A percentile compares a stretch with the other conserved stretches of the same genome.
Conservation (phyloP, 2,329 filamentous ascomycete genomes). For the Penicillium sp. region DNA sequence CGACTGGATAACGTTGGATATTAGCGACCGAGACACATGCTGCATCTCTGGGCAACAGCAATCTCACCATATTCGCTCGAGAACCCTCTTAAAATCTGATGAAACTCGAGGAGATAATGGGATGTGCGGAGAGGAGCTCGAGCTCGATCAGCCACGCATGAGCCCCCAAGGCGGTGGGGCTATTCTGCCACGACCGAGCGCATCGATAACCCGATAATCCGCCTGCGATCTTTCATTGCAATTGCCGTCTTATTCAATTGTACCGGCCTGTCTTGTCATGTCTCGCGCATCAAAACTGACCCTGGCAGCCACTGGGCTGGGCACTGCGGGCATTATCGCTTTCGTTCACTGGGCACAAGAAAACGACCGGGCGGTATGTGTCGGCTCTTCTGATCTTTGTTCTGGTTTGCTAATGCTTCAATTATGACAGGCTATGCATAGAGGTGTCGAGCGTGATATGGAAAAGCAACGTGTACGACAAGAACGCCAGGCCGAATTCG, state of each 20-base stretch:
- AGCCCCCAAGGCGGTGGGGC: slow-evolving; percentile 30
- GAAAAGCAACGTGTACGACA: slow-evolving; percentile 86
- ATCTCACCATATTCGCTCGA: slow-evolving; percentile 28
- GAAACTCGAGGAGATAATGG: slow-evolving; percentile 6
- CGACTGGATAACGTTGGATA: slow-evolving; percentile 55
- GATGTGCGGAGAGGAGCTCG: slow-evolving; percentile 26
- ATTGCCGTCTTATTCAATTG: neutral
- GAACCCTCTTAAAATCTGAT: slow-evolving; percentile 8
- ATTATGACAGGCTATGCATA: slow-evolving; percentile 71
- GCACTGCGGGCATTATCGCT: slow-evolving; percentile 69
- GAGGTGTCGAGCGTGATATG: slow-evolving; percentile 88
- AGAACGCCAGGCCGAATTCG: slow-evolving; percentile 90
- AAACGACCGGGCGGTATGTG: slow-evolving; percentile 70
- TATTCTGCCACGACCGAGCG: slow-evolving; percentile 33
- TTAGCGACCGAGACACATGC: slow-evolving; percentile 1
- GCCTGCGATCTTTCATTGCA: neutral
- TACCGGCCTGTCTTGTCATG: slow-evolving; percentile 51
- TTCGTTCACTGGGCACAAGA: slow-evolving; percentile 89
- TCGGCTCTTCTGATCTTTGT: neutral
- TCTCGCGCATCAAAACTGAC: slow-evolving; percentile 86
- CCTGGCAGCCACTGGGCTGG: slow-evolving; percentile 68
- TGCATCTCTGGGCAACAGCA: neutral
- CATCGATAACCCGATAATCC: slow-evolving; percentile 25
- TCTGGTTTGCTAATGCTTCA: slow-evolving; percentile 4
- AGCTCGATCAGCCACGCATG: slow-evolving; percentile 31